Conservation (phyloP, 148 eudicot species). For the Silene latifolia region DNA sequence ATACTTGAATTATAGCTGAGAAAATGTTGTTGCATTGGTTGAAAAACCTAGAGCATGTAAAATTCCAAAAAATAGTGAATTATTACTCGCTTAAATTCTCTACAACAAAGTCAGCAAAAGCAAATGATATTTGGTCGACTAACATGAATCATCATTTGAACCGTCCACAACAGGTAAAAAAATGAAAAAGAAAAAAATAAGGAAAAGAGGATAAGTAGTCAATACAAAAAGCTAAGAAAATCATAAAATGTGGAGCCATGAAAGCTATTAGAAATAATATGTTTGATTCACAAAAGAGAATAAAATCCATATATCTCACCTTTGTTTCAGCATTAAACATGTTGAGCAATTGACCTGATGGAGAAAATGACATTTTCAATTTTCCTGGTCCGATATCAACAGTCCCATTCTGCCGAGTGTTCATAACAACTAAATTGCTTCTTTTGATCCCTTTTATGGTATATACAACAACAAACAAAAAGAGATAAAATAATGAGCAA, state of each 20-base stretch:
- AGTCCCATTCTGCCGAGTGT: slow-evolving; percentile 33
- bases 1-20: slow-evolving; percentile 52
- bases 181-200: no score
- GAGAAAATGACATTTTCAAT: slow-evolving; percentile 70
- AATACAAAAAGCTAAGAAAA: no score
- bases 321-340: slow-evolving; percentile 52
- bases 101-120: no score
- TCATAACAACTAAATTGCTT: slow-evolving; percentile 22
- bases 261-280: background rate
- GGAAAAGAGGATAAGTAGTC: no score
- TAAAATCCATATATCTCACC: slow-evolving; percentile 36
- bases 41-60: slow-evolving; percentile 44
- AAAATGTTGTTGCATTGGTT: slow-evolving; percentile 63
- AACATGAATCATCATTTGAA: background rate
- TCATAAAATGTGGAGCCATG: no score
- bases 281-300: background rate
- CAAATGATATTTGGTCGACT: background rate
- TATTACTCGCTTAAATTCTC: no score
- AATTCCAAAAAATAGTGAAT: background rate
- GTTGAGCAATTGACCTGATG: slow-evolving; percentile 55
- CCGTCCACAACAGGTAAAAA: background rate
- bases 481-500: background rate
- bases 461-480: background rate
- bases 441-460: slow-evolving; percentile 37
- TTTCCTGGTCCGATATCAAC: slow-evolving; percentile 76